Conservation (phyloP, 2,329 filamentous ascomycete species). For the Epichloe typhina region DNA sequence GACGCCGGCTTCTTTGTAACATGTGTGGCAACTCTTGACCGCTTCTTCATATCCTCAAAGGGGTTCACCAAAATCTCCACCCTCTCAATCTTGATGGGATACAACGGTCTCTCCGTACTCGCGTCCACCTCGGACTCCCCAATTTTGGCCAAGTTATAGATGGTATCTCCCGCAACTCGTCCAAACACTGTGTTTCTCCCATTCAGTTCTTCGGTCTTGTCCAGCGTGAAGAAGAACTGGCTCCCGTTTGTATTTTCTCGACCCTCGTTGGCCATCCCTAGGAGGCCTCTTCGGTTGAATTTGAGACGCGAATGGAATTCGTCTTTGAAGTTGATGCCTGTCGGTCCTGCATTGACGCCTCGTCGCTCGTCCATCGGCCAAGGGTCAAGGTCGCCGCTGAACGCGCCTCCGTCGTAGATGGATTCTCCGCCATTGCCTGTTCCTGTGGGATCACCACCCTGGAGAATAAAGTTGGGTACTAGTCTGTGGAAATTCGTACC, state of each 20-base stretch:
- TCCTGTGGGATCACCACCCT: constrained; percentile 88
- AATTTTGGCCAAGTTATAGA: constrained; percentile 92
- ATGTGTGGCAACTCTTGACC: constrained; percentile 42
- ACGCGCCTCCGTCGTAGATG: constrained; percentile 76
- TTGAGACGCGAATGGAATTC: constrained; percentile 88
- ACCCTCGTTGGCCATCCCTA: constrained; percentile 94
- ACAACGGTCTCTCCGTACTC: constrained; percentile 69
- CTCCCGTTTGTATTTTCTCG: constrained; percentile 70
- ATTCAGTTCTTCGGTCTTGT: constrained; percentile 70
- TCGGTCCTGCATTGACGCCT: constrained; percentile 46
- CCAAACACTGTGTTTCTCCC: constrained; percentile 92
- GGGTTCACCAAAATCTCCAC: constrained; percentile 71
- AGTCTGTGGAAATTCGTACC: constrained; percentile 89
- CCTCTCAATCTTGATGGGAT: constrained; percentile 64
- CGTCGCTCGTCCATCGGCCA: constrained; percentile 53
- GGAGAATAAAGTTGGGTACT: constrained; percentile 81
- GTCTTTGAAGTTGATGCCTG: constrained; percentile 56
- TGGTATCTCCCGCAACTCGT: constrained; percentile 80
- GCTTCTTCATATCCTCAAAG: constrained; percentile 68
- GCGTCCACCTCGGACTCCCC: constrained; percentile 73
- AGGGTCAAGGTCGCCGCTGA: constrained; percentile 58
- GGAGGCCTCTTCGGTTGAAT: constrained; percentile 77
- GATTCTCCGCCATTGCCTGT: constrained; percentile 85
- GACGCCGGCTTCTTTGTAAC: constrained; percentile 23
- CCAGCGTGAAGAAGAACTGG: constrained; percentile 94